phyloP scores from a whole-genome alignment of 2,329 filamentous ascomycete genomes.

The Aspergillus thermomutatus region DNA sequence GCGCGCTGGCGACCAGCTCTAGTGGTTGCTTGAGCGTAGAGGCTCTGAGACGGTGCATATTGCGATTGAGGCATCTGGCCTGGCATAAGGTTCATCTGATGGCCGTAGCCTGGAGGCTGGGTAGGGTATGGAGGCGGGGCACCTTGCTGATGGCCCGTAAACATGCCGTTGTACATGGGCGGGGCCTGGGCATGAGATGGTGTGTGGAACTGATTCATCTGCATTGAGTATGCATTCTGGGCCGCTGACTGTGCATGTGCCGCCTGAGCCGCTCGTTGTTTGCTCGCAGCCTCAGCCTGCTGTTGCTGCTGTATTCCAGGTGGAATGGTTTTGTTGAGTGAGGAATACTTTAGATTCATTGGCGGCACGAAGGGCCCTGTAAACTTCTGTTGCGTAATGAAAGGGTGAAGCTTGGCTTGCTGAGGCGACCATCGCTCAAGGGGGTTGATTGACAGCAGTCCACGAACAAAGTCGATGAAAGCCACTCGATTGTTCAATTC shows the following conservation, averaged over 20 bases:
- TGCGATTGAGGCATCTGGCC: constrained; percentile 64
- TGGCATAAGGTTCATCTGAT: constrained; percentile 67
- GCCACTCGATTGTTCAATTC: constrained; percentile 98
- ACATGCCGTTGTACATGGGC: constrained; percentile 78
- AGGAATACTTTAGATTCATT: constrained; percentile 90
- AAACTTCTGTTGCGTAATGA: constrained; percentile 97
- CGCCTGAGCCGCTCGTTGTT: constrained; percentile 69
- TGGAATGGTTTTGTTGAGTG: constrained; percentile 79
- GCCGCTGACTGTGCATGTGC: constrained; percentile 68
- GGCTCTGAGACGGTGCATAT: constrained; percentile 68
- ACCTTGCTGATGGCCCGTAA: constrained; percentile 62
- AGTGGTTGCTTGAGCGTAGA: constrained; percentile 71
- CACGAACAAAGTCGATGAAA: constrained; percentile 97
- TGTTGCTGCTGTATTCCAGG: constrained; percentile 95
- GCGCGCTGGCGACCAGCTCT: constrained; percentile 81
- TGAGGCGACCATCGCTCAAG: constrained; percentile 96
- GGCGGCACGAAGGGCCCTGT: constrained; percentile 94
- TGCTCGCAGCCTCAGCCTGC: constrained; percentile 88
- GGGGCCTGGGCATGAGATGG: constrained; percentile 49
- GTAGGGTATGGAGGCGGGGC: constrained; percentile 76
- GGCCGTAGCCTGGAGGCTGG: constrained; percentile 67
- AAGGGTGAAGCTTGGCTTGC: constrained; percentile 94
- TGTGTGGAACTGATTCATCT: constrained; percentile 55
- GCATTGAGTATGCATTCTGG: constrained; percentile 65
- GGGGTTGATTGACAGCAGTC: constrained; percentile 88